Conservation (phyloP, 345 rosid species). For the Pelargonium nanum region DNA sequence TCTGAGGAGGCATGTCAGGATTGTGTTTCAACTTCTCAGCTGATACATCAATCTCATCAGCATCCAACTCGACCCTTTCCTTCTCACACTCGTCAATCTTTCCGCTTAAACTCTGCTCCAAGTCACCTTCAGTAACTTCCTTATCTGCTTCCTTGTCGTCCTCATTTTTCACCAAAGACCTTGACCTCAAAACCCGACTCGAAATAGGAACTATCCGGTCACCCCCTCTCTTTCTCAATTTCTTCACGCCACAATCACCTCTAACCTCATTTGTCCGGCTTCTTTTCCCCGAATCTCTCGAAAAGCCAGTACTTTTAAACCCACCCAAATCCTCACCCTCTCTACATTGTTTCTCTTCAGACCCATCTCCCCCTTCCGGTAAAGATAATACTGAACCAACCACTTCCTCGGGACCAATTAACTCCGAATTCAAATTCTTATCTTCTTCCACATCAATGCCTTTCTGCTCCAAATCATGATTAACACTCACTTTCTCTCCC, state of each 20-base stretch:
- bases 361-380: neutral
- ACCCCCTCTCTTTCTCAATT: slow-evolving; percentile 10
- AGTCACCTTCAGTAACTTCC: too few species aligned
- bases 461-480: too few species aligned
- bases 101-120: too few species aligned
- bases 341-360: neutral
- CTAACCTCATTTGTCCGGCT: slow-evolving; percentile 11
- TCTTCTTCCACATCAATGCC: neutral
- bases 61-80: too few species aligned
- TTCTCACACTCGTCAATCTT: too few species aligned
- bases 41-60: neutral
- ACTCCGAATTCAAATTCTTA: neutral
- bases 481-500: too few species aligned
- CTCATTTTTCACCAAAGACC: slow-evolving; percentile 1
- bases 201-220: slow-evolving; percentile 17
- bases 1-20: neutral
- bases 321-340: neutral
- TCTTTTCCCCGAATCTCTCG: slow-evolving; percentile 14
- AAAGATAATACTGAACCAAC: too few species aligned
- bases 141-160: slow-evolving; percentile 14
- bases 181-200: slow-evolving; percentile 41
- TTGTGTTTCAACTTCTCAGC: neutral
- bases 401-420: neutral
- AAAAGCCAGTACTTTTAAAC: neutral
- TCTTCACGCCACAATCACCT: slow-evolving; percentile 17